Conservation (phyloP, 768 basidiomycete genomes). For the Mycena rosella region DNA sequence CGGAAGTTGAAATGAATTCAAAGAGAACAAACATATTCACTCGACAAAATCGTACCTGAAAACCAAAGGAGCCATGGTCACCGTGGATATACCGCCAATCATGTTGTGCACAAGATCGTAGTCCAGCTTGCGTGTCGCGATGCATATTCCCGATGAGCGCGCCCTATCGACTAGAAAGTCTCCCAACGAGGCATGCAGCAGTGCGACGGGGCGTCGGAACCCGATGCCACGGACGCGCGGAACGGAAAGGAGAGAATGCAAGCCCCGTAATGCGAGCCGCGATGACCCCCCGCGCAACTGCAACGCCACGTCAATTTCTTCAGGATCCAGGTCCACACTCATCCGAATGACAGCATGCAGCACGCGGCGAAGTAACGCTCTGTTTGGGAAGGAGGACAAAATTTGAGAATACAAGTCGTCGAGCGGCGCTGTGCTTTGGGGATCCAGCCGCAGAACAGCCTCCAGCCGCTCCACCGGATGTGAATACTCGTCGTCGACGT, state of each 20-base stretch:
- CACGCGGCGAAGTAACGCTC: not conserved
- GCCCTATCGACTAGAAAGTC: conserved; percentile 12
- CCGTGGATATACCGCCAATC: not conserved
- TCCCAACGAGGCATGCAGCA: conserved; percentile 5
- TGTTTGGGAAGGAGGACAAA: not conserved
- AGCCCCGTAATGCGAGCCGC: conserved; percentile 6
- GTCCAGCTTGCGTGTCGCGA: not conserved
- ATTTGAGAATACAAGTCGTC: conserved; percentile 21
- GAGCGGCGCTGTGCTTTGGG: conserved; percentile 14
- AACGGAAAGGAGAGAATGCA: conserved; percentile 12
- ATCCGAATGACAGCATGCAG: conserved; percentile 4
- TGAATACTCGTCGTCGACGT: conserved; percentile 19
- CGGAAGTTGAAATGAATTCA: not conserved
- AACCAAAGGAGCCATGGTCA: not conserved
- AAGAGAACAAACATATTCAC: not conserved
- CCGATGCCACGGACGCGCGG: conserved; percentile 1
- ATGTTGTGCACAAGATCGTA: not conserved
- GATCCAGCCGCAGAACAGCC: conserved; percentile 9
- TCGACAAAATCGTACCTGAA: not conserved
- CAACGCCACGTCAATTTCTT: conserved; percentile 19
- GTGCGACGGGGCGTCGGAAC: not conserved
- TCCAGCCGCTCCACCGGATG: conserved; percentile 22
- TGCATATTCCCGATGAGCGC: conserved; percentile 4
- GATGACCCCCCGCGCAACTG: conserved; percentile 4
- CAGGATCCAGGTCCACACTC: not conserved